A percentile compares a stretch with the other conserved stretches of the same genome.
phyloP scores from a whole-genome alignment of 202 grass and related monocot genomes.

The Eragrostis tef region DNA sequence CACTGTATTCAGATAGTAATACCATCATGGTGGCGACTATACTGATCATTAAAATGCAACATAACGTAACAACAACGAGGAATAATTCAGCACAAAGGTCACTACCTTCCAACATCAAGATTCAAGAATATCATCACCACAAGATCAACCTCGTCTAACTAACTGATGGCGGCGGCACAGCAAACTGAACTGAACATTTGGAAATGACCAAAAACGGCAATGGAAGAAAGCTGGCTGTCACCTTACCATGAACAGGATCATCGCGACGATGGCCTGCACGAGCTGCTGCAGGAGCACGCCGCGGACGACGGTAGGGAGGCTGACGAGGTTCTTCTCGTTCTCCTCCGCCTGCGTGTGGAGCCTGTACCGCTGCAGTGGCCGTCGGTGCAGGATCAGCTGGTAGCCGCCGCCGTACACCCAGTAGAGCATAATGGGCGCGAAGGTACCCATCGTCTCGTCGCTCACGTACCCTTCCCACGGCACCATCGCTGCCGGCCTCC shows the following conservation, averaged over 20 bases:
- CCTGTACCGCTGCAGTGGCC: slow-evolving; percentile 70
- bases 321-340: slow-evolving; percentile 82
- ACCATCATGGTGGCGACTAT: neutral
- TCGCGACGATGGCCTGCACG: slow-evolving; percentile 74
- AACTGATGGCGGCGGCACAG: neutral
- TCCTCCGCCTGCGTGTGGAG: slow-evolving; percentile 80
- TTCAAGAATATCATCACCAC: neutral
- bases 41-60: slow-evolving; percentile 13
- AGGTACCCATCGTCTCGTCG: slow-evolving; percentile 93
- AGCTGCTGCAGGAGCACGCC: slow-evolving; percentile 90
- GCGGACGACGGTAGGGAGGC: slow-evolving; percentile 60
- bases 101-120: neutral
- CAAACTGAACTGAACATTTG: slow-evolving; percentile 1
- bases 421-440: slow-evolving; percentile 88
- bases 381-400: slow-evolving; percentile 68
- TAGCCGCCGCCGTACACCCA: slow-evolving; percentile 88
- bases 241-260: slow-evolving; percentile 82
- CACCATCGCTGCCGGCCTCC: slow-evolving; percentile 56
- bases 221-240: neutral
- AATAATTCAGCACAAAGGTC: neutral
- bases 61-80: neutral
- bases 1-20: slow-evolving; percentile 8
- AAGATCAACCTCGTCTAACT: neutral
- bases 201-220: slow-evolving; percentile 9
- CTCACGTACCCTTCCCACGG: slow-evolving; percentile 81